Evolutionary conservation across 176 grass and related monocot species (phyloP), one percentile per base, ranked within the genome.

Genomic region (Aechmea fasciata): DNA sequence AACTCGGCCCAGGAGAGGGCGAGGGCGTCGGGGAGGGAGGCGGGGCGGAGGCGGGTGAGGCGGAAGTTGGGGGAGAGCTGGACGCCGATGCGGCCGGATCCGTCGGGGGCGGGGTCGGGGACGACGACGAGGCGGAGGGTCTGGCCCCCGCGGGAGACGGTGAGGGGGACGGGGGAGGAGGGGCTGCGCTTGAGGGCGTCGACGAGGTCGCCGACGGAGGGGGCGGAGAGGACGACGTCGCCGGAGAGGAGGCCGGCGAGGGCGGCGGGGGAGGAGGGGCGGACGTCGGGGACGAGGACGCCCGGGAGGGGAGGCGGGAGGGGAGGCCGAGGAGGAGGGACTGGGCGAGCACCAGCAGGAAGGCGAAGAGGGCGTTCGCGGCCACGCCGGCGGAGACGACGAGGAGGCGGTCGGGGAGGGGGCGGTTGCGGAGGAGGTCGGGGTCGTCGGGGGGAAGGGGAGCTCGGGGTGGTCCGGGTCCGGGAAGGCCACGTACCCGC

Each of bases 401-500:
- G 77, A 97, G 67, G 73, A 97, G 57, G 25, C 93, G 89, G 73
- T 97, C 93, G n/a, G 83, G 74, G 59, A 92, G 71, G 48, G 93
- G 86, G 71, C 93, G 85, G 81, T 97, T 97, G 79, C 81, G 80
- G 13, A 97, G 86, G 73, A 97, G 90, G 78, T 97, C 89, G 8
- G 89, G 85, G 73, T 97, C 89, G 62, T 99, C 87, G 15, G 94
- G 29, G 84, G 71, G 52, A 93, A 83, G 47, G 79, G 82, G 9
- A 79, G 85, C 2, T 93, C 89, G 13, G 94, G 89, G 77, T 99
- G 89, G 73, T 99, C 94, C 14, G 66, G 49, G 65, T 99, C 94
- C n/a, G 94, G 94, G 76, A 99, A 99, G 51, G 85, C 94, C 13
- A 99, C 94, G 82, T 81, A 99, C 2, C 94, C 94, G 28, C 94